Evolutionary conservation across 345 rosid species (phyloP), one percentile per base, ranked within the genome.

Genomic region (Eucalyptus pauciflora): DNA sequence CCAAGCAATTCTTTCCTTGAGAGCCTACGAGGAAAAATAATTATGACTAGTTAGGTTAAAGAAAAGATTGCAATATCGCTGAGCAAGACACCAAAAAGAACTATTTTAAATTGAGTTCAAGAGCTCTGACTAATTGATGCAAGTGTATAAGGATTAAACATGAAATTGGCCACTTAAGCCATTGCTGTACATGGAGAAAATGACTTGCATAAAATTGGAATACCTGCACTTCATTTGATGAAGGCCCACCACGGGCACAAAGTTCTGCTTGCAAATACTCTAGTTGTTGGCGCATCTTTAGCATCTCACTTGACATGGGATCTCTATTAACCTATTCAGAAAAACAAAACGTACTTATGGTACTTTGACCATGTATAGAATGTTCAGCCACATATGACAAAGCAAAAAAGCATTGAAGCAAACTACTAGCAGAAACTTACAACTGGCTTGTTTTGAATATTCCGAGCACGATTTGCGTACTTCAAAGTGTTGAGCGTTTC

Each of bases 401-500:
- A 33, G 86, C 62, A 85, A 88, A 37, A 86, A 52, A 51, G 9
- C 67, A 79, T 80, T 10, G 3, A 50, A 71, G 50, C 81, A 79
- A 29, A 88, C 86, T 85, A 49, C 89, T 87, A 43, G 5, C 37
- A 88, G 89, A 89, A 88, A 94, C 98, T 95, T 94, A 98, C 99
- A 91, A 98, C 96, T 88, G 99, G 99, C 94, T 98, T 98, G 89
- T 98, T 98, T 91, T 94, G 95, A 90, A 98, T 98, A 92, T 98
- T 98, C 79, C 99, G 97, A 91, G 99, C 99, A 88, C 99, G 99
- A 94, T 98, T 98, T 89, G 99, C 99, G 90, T 98, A 98, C 92
- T 98, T 98, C 86, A 98, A 91, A 86, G 99, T 98, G 93, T 98
- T 98, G 27, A 98, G 97, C 18, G 99, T 97, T 92, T 98, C 99